phyloP scores from a whole-genome alignment of 768 basidiomycete species.

The Podaxis carcinomalis region DNA sequence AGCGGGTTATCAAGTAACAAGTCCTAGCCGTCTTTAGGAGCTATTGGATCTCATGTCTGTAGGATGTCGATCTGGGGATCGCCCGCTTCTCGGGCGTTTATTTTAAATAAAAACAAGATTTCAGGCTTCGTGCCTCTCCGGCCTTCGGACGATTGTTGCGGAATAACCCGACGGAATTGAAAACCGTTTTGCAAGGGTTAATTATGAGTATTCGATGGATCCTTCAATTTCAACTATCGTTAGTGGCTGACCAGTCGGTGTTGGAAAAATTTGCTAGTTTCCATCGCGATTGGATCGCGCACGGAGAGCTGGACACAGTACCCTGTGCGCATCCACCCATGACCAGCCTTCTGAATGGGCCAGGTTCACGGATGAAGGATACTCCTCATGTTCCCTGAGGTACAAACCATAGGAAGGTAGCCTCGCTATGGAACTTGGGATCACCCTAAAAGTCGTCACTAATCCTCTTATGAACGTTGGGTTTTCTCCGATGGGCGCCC shows the following conservation, averaged over 20 bases:
- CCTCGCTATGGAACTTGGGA: neutral
- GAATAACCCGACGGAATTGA: neutral
- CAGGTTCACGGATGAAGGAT: neutral
- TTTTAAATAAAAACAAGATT: neutral
- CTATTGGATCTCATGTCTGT: neutral
- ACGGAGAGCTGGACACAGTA: neutral
- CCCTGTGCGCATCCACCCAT: neutral
- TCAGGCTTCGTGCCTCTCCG: neutral
- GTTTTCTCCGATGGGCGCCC: neutral
- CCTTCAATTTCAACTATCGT: neutral
- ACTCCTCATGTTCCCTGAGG: neutral
- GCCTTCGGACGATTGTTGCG: neutral
- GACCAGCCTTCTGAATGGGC: neutral
- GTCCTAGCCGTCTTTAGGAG: neutral
- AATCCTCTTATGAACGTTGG: neutral
- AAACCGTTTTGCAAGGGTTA: no score
- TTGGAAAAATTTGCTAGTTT: neutral
- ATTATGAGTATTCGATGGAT: neutral
- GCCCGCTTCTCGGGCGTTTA: neutral
- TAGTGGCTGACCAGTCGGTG: neutral
- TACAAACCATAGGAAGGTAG: neutral
- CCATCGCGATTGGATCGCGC: neutral
- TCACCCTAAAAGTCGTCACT: neutral
- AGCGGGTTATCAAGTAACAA: neutral
- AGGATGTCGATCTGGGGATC: neutral